Base-by-base conservation (phyloP, 495 filamentous ascomycete species). In the Diplogelasinospora grovesii region DNA sequence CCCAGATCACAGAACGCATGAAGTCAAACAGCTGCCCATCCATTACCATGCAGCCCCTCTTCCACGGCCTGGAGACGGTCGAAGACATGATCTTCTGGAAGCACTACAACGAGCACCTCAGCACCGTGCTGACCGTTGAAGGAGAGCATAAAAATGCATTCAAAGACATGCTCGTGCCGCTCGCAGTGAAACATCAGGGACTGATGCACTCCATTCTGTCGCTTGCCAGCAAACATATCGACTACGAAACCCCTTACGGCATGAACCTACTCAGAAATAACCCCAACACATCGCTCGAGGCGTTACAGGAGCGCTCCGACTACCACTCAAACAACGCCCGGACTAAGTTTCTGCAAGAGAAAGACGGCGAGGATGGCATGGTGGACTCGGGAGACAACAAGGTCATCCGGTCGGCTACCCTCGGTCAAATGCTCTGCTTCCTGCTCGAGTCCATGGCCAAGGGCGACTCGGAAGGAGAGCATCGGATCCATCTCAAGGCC, bases 151-250 rank as follows among this genome's bases (percentile, higher is more conserved):
- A 82, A 40, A 93, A 93, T 55, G 86, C 88, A 8, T 95, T 94
- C 66, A 86, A 88, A 54, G 83, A 87, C 46, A 83, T 92, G 60
- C 70, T 95, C 36, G 71, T 95, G 6, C 85, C 87, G 18, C 83
- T 95, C 72, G 89, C 89, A 0, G 77, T 86, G 9, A 72, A 82
- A 39, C 85, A 95, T 55, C 74, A 78, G 34, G 87, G 89, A 10
- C 69, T 95, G 28, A 95, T 95, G 89, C 89, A 95, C 60, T 92
- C 87, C 22, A 78, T 95, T 36, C 76, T 95, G 41, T 89, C 85
- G 35, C 73, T 95, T 5, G 84, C 89, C 7, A 84, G 85, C 38
- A 89, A 83, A 37, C 88, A 95, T 49, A 71, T 95, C 38, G 74
- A 78, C 56, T 77, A 69, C 47, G 61, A 63, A 4, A 69, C 67